Evolutionary conservation across 2,329 filamentous ascomycete species (phyloP).

Genomic region (Cadophora luteo-olivacea): DNA sequence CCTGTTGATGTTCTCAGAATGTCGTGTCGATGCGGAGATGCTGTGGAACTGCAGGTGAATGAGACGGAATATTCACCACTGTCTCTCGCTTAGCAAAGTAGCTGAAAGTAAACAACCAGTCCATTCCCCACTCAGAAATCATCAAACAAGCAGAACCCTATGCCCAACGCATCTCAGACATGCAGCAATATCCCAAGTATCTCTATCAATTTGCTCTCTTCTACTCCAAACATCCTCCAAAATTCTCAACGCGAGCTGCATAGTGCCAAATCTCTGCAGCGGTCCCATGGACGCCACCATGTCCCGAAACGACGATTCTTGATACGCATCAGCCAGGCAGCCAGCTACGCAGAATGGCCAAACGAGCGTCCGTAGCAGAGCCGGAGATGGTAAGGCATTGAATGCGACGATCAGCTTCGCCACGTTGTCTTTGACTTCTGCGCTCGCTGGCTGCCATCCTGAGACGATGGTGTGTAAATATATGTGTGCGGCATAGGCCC

Average conservation of each 20-base stretch:
- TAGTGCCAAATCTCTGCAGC: slow-evolving; percentile 44
- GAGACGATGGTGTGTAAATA: slow-evolving; percentile 36
- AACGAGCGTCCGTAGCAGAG: slow-evolving; percentile 34
- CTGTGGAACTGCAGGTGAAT: too few relatives aligned
- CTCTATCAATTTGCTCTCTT: slow-evolving; percentile 10
- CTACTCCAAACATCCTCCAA: slow-evolving; percentile 38
- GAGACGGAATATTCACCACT: too few relatives aligned
- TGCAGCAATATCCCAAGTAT: background rate
- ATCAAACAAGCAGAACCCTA: background rate
- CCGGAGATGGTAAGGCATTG: slow-evolving; percentile 28
- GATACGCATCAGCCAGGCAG: slow-evolving; percentile 32
- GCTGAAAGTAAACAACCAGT: background rate
- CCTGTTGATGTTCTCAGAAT: too few relatives aligned
- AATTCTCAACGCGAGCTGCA: slow-evolving; percentile 37
- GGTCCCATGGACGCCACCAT: slow-evolving; percentile 34
- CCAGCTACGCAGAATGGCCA: slow-evolving; percentile 39
- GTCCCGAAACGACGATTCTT: slow-evolving; percentile 33
- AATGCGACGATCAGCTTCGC: slow-evolving; percentile 30
- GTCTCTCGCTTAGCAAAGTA: background rate
- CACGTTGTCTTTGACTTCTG: slow-evolving; percentile 32
- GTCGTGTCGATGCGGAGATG: too few relatives aligned
- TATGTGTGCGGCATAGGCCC: slow-evolving; percentile 34
- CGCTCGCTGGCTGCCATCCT: slow-evolving; percentile 34
- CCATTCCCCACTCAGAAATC: background rate
- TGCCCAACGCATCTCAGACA: slow-evolving; percentile 1